Conservation (phyloP, 768 basidiomycete species). For the Rhodosporidiobolus sp. region DNA sequence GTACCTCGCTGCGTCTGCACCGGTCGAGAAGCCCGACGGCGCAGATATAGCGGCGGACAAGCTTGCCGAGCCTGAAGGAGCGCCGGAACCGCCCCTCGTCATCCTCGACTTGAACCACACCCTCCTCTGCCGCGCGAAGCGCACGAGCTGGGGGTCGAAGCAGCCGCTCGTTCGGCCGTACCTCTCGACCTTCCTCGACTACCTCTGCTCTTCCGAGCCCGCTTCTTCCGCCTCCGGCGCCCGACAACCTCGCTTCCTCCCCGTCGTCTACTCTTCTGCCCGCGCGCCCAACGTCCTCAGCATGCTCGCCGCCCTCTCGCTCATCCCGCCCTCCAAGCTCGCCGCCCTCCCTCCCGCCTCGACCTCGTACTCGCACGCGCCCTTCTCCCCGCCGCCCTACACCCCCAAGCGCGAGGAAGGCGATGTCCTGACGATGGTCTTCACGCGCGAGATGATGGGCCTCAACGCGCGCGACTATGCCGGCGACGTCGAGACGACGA, state of each 20-base stretch:
- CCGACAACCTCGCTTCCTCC: not conserved
- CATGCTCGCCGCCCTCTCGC: slow-evolving; percentile 29
- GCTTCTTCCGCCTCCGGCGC: not conserved
- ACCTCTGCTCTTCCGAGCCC: slow-evolving; percentile 20
- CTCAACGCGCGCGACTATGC: slow-evolving; percentile 10
- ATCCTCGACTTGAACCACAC: slow-evolving; percentile 43
- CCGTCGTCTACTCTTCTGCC: slow-evolving; percentile 38
- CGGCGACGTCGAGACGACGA: slow-evolving; percentile 22
- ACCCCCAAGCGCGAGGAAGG: not conserved
- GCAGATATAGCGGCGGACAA: not conserved
- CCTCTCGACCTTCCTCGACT: slow-evolving; percentile 39
- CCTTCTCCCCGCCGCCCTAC: not conserved
- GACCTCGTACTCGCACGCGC: not conserved
- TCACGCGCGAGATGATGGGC: slow-evolving; percentile 28
- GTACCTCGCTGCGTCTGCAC: not conserved
- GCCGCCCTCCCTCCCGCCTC: not conserved
- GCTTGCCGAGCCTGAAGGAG: too few species aligned
- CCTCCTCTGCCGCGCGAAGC: slow-evolving; percentile 27
- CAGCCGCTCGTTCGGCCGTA: slow-evolving; percentile 36
- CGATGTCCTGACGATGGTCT: slow-evolving; percentile 18
- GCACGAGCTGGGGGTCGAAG: slow-evolving; percentile 9
- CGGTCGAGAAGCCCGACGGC: not conserved
- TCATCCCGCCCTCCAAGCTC: slow-evolving; percentile 10
- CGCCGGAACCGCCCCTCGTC: slow-evolving; percentile 19
- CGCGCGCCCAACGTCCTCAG: slow-evolving; percentile 31